Evolutionary conservation across 331 rosid species (phyloP), one percentile per base, ranked within the genome.

Genomic region (Malus hybrid): DNA sequence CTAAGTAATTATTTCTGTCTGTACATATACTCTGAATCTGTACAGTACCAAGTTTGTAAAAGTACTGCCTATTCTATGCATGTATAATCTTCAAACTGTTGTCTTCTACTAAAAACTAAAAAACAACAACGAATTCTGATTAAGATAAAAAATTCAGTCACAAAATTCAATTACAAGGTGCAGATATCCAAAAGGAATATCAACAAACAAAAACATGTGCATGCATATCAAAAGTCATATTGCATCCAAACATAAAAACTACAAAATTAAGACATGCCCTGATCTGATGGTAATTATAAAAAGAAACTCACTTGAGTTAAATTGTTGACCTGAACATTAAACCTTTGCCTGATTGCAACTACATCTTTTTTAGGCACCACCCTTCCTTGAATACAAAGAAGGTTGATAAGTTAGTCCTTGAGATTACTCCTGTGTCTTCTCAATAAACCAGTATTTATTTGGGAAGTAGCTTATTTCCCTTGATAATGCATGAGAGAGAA

Each of bases 251-350:
- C 75, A 55, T 33, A 6, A 71, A 73, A 59, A 15, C 12, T 67
- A 34, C 67, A 79, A 28, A 46, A 46, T 63, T 42, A 20, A 33
- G 24, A 8, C n/a, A 67, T 68, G 20, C 34, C 80, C 65, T 76
- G 64, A 57, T 76, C 69, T 62, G 34, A 65, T 42, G 59, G 65
- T 44, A 34, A 66, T 61, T 74, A 76, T 72, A 68, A 15, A 67
- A 54, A 42, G 71, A 81, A 70, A 84, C 90, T 81, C 73, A 90
- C 98, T 85, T 94, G 98, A 81, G 97, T 94, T 85, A 94, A 85
- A 86, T 91, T 94, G 85, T 89, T 89, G 74, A 94, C 98, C 87
- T 94, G 98, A 71, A 91, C 90, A 79, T 90, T 91, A 85, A 91
- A 94, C 84, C 92, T 88, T 84, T 87, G 87, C 75, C 87, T 88